Conservation (phyloP, 257 asterid genomes). For the Fraxinus quadrangulata region DNA sequence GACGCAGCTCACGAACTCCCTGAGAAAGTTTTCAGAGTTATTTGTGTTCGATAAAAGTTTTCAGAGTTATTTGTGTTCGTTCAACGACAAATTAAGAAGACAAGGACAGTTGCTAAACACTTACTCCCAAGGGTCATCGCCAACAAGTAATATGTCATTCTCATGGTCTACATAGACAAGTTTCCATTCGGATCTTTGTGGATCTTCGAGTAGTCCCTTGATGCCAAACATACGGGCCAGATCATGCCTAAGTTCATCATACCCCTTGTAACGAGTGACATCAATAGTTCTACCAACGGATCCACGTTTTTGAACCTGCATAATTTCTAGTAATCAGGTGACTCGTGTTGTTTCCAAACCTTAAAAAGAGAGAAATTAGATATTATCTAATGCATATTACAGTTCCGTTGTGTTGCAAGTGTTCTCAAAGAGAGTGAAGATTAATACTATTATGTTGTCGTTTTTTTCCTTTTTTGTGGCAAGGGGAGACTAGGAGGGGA, state of each 20-base stretch:
- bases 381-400: too few relatives aligned
- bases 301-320: constrained; percentile 97
- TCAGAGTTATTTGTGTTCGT: too few relatives aligned
- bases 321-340: constrained; percentile 11
- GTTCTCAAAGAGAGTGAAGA: background rate
- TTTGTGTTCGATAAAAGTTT: too few relatives aligned
- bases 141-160: constrained; percentile 77
- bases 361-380: background rate
- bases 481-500: background rate
- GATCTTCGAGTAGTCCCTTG: constrained; percentile 85
- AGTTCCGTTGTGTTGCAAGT: too few relatives aligned
- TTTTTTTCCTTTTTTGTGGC: too few relatives aligned
- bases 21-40: constrained; percentile 25
- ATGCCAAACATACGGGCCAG: constrained; percentile 94
- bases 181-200: constrained; percentile 88
- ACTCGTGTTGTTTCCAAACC: background rate
- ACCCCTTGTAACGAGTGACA: constrained; percentile 75
- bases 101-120: constrained; percentile 28
- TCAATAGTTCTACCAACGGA: constrained; percentile 96
- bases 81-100: background rate
- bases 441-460: too few relatives aligned
- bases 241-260: constrained; percentile 88
- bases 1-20: constrained; percentile 94
- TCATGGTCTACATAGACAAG: constrained; percentile 89
- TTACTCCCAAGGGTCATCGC: constrained; percentile 95